phyloP scores from a whole-genome alignment of 2,329 filamentous ascomycete genomes.

The Zelopaecilomyces penicillatus region DNA sequence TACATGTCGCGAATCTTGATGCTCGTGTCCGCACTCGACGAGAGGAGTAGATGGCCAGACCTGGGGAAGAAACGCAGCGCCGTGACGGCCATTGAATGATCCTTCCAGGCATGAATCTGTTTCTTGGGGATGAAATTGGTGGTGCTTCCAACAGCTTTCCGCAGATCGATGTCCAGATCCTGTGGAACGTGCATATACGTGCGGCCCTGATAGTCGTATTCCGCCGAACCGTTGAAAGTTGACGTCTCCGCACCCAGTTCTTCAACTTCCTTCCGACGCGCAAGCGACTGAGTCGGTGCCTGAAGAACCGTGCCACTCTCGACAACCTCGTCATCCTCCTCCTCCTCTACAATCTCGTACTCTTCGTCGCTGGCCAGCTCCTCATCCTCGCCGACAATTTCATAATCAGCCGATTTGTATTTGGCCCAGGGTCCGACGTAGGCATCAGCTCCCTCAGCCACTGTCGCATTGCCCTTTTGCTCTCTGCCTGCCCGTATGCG shows the following conservation, averaged over 20 bases:
- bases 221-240: conserved; percentile 72
- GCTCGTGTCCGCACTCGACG: conserved; percentile 80
- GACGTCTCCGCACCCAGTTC: conserved; percentile 66
- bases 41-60: conserved; percentile 82
- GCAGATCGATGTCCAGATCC: conserved; percentile 77
- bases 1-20: conserved; percentile 95
- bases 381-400: conserved; percentile 65
- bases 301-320: conserved; percentile 54
- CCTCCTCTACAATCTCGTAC: conserved; percentile 69
- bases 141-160: conserved; percentile 67
- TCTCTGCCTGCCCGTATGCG: conserved; percentile 67
- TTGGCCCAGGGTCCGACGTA: conserved; percentile 95
- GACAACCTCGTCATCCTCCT: conserved; percentile 62
- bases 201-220: conserved; percentile 88
- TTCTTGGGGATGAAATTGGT: conserved; percentile 96
- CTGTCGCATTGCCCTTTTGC: conserved; percentile 71
- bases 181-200: conserved; percentile 98
- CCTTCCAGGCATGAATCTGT: conserved; percentile 81
- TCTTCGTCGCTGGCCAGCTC: conserved; percentile 73
- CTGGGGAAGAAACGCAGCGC: conserved; percentile 82
- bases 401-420: conserved; percentile 65
- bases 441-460: conserved; percentile 78
- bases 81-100: conserved; percentile 76
- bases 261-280: conserved; percentile 49
- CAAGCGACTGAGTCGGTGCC: conserved; percentile 46